phyloP scores from a whole-genome alignment of 371 early-diverging fungal species.

The Thermomucor indicae-seudaticae region DNA sequence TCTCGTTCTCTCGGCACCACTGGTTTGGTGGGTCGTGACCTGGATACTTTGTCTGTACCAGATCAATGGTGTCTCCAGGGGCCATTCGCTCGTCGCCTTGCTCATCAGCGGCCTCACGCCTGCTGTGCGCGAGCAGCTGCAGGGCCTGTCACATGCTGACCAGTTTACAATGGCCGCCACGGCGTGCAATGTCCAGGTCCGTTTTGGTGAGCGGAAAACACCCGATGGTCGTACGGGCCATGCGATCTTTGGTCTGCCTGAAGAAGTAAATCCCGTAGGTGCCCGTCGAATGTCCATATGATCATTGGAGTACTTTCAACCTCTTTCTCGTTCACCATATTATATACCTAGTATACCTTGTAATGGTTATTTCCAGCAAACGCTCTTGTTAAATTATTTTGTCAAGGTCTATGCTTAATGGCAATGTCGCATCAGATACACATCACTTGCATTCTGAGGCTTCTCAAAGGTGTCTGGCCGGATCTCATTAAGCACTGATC shows the following conservation, averaged over 20 bases:
- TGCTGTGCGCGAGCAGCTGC: constrained; percentile 2
- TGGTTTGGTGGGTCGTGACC: constrained; percentile 8
- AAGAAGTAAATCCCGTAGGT: neutral
- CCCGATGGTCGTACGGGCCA: neutral
- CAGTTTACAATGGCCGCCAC: neutral
- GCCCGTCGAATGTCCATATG: neutral
- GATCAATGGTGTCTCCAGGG: constrained; percentile 11
- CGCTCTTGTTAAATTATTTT: too few relatives aligned
- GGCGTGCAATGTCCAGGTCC: neutral
- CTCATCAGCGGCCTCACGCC: constrained; percentile 11
- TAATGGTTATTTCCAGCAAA: too few relatives aligned
- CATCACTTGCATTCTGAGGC: too few relatives aligned
- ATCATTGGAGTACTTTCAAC: neutral
- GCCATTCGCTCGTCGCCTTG: constrained; percentile 9
- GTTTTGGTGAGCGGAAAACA: constrained; percentile 3
- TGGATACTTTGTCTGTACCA: constrained; percentile 9
- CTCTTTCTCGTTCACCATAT: neutral
- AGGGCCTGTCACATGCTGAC: constrained; percentile 9
- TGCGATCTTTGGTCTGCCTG: constrained; percentile 1
- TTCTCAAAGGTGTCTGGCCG: too few relatives aligned
- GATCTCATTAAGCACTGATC: too few relatives aligned
- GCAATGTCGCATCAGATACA: too few relatives aligned
- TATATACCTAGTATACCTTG: too few relatives aligned
- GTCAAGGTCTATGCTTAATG: too few relatives aligned
- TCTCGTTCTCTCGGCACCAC: constrained; percentile 1